A percentile compares a stretch with the other conserved stretches of the same genome.
Evolutionary conservation across 352 stramenopile genomes (phyloP).

Genomic region (Pythium graminicola): DNA sequence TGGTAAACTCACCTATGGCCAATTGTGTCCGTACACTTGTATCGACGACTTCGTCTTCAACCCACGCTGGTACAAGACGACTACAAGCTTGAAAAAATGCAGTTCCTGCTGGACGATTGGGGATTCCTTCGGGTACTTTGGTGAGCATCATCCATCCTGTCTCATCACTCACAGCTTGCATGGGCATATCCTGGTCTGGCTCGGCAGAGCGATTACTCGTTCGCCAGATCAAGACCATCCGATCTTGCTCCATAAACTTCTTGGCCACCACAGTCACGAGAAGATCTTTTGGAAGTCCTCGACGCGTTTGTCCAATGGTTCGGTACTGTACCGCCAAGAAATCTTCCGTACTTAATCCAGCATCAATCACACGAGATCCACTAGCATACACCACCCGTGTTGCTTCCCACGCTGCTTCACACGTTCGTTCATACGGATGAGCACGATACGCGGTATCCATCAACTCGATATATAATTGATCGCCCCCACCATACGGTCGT

Average conservation of each 20-base stretch:
- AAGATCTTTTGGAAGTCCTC: slow-evolving; percentile 17
- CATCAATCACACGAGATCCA: neutral
- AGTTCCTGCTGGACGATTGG: neutral
- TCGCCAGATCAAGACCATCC: slow-evolving; percentile 44
- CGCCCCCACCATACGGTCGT: neutral
- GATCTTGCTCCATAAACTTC: slow-evolving; percentile 33
- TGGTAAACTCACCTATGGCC: slow-evolving; percentile 23
- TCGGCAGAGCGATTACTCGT: slow-evolving; percentile 24
- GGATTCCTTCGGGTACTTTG: slow-evolving; percentile 10
- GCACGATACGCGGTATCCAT: slow-evolving; percentile 10
- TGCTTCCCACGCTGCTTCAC: slow-evolving; percentile 3
- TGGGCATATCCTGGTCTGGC: slow-evolving; percentile 27
- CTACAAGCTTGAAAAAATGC: slow-evolving; percentile 39
- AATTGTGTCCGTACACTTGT: slow-evolving; percentile 22
- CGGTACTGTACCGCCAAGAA: slow-evolving; percentile 8
- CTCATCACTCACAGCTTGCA: slow-evolving; percentile 44
- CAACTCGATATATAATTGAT: slow-evolving; percentile 20
- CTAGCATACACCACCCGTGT: slow-evolving; percentile 1
- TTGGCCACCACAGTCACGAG: slow-evolving; percentile 39
- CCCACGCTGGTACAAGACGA: slow-evolving; percentile 25
- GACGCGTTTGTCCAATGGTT: neutral
- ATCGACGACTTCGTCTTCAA: slow-evolving; percentile 15
- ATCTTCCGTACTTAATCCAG: neutral
- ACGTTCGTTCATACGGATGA: slow-evolving; percentile 1
- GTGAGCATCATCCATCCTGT: slow-evolving; percentile 55